These are phyloP conservation scores for Monosporascus sp. DNA, from an alignment of 2,329 filamentous ascomycete genomes.

Conservation along the genomic window DNA sequence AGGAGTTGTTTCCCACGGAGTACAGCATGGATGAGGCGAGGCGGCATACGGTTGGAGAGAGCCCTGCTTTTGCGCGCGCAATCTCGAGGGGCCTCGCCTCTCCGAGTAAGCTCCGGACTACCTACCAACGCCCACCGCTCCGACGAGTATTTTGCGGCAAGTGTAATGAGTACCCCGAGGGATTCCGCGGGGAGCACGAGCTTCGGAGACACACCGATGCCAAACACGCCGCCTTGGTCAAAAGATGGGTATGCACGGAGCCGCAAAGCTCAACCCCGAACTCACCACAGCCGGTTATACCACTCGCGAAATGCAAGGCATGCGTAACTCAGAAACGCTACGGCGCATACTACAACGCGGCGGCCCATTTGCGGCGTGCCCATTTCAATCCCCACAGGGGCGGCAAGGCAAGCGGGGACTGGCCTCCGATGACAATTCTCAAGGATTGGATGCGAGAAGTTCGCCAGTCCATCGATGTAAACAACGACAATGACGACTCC, in stretches of 20 bases:
- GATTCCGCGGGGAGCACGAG: slow-evolving; percentile 89
- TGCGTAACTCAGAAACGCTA: slow-evolving; percentile 53
- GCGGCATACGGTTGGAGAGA: slow-evolving; percentile 43
- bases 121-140: slow-evolving; percentile 52
- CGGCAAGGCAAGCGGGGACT: slow-evolving; percentile 53
- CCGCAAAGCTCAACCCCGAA: slow-evolving; percentile 33
- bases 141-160: slow-evolving; percentile 70
- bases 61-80: slow-evolving; percentile 35
- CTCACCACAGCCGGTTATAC: slow-evolving; percentile 44
- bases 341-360: slow-evolving; percentile 55
- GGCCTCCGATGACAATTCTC: slow-evolving; percentile 52
- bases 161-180: slow-evolving; percentile 77
- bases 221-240: slow-evolving; percentile 50
- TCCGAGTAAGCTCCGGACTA: slow-evolving; percentile 36
- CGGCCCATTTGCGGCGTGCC: slow-evolving; percentile 51
- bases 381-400: slow-evolving; percentile 53
- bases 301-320: slow-evolving; percentile 51
- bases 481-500: slow-evolving; percentile 39
- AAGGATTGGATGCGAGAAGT: slow-evolving; percentile 60
- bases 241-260: slow-evolving; percentile 52
- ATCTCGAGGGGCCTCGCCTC: slow-evolving; percentile 37
- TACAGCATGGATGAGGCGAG: slow-evolving; percentile 28
- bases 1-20: slow-evolving; percentile 16
- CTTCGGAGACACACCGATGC: slow-evolving; percentile 62
- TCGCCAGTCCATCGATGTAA: slow-evolving; percentile 41